Evolutionary conservation across 257 asterid species (phyloP), one percentile per base, ranked within the genome.

Genomic region (Verbascum thapsus): DNA sequence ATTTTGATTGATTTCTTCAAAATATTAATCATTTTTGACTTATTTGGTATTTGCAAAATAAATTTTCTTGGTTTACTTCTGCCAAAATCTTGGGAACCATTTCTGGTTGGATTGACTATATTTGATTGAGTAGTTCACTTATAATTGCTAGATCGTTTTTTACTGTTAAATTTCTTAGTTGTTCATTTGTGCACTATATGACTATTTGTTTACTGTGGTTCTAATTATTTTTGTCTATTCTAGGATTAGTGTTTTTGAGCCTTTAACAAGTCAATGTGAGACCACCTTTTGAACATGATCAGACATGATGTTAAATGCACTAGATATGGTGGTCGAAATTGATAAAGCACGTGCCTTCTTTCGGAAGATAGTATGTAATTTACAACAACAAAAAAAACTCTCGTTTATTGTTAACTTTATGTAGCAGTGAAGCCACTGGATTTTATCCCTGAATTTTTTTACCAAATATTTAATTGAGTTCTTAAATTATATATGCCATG

Each of bases 51-150:
- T 52, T 40, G 8, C 34, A 20, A 9, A 43, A 61, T 19, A 10
- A 32, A 61, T 42, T 20, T 67, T 19, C 20, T 52, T 62, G 39
- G 38, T 64, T 61, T 32, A 17, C 35, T 19, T 53, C 19, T 70
- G 54, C 53, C 26, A 35, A 44, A 34, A 20, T 52, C 30, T 45
- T 37, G 38, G 17, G 32, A 44, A 50, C 45, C 32, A 47, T 20
- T 45, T 4, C 32, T 26, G 5, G 32, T 5, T 26, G 32, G 32
- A 26, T 26, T 5, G 32, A 26, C 32, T 26, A 26, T 26, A 26
- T 2, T 26, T 26, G 32, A 26, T 26, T 1, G 32, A 26, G 32
- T 26, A 61, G 17, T 53, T 61, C 23, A 12, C 13, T 56, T 53
- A 34, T 43, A 41, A 39, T 38, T 20, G n/a, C 20, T 45, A 30